Conservation (phyloP, 2,329 filamentous ascomycete genomes). For the Penicillium concentricum region DNA sequence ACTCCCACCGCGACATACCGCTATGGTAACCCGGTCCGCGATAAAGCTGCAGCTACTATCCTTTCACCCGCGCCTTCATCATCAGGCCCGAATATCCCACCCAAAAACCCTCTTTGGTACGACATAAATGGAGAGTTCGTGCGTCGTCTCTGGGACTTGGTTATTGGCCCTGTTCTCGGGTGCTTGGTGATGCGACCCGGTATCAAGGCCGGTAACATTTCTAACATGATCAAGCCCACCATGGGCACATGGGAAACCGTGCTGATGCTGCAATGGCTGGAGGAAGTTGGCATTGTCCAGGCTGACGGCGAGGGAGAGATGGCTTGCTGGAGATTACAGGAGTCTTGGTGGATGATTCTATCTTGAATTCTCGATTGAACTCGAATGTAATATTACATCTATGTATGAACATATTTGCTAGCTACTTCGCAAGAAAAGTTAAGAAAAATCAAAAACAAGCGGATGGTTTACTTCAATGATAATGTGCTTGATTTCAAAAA, state of each 20-base stretch:
- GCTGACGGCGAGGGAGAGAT: conserved; percentile 12
- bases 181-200: conserved; percentile 45
- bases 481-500: background rate
- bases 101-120: conserved; percentile 48
- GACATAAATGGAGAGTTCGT: conserved; percentile 47
- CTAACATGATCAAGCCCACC: conserved; percentile 38
- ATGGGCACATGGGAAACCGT: conserved; percentile 45
- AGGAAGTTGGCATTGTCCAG: conserved; percentile 23
- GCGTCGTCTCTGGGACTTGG: conserved; percentile 43
- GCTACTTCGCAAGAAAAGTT: background rate
- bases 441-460: background rate
- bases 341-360: conserved; percentile 46
- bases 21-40: conserved; percentile 39
- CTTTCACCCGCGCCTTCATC: conserved; percentile 18
- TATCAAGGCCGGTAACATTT: conserved; percentile 35
- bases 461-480: background rate
- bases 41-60: conserved; percentile 6
- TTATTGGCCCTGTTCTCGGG: conserved; percentile 42
- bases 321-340: conserved; percentile 33
- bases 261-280: conserved; percentile 43
- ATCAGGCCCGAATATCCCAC: conserved; percentile 10
- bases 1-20: conserved; percentile 38
- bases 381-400: background rate
- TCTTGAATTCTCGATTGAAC: background rate
- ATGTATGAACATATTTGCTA: background rate